Evolutionary conservation across 331 rosid species (phyloP).

Genomic region (Erythrophleum ivorense): DNA sequence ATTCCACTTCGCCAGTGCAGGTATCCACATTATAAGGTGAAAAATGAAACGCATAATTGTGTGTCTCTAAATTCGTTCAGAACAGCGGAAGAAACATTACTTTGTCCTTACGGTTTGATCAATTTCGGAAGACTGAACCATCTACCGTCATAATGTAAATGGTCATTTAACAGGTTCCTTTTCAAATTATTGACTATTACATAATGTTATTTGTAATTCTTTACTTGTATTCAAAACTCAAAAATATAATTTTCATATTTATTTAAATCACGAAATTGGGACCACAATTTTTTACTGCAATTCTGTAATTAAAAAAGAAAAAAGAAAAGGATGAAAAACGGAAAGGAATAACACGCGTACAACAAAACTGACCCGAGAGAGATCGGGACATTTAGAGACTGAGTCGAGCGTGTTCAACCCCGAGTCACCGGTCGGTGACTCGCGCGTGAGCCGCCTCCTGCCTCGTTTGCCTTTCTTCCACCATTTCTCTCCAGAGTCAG

Average conservation of each 20-base stretch:
- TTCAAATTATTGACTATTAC: neutral
- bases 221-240: neutral
- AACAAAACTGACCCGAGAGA: constrained; percentile 49
- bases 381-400: constrained; percentile 47
- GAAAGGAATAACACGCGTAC: neutral
- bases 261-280: neutral
- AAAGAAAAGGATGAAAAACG: neutral
- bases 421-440: constrained; percentile 53
- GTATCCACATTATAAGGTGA: neutral
- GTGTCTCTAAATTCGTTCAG: neutral
- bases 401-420: constrained; percentile 33
- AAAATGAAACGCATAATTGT: neutral
- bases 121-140: neutral
- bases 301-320: neutral
- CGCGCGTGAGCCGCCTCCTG: constrained; percentile 49
- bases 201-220: neutral
- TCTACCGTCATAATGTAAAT: neutral
- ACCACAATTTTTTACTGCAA: constrained; percentile 19
- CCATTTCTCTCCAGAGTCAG: constrained; percentile 43
- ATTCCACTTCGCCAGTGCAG: neutral
- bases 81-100: constrained; percentile 11
- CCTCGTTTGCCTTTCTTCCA: constrained; percentile 48
- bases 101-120: neutral
- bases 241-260: constrained; percentile 5
- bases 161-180: neutral